Evolutionary conservation across 106 monocot species (phyloP), one percentile per base, ranked within the genome.

Genomic region (Acanthochlamys bracteata): DNA sequence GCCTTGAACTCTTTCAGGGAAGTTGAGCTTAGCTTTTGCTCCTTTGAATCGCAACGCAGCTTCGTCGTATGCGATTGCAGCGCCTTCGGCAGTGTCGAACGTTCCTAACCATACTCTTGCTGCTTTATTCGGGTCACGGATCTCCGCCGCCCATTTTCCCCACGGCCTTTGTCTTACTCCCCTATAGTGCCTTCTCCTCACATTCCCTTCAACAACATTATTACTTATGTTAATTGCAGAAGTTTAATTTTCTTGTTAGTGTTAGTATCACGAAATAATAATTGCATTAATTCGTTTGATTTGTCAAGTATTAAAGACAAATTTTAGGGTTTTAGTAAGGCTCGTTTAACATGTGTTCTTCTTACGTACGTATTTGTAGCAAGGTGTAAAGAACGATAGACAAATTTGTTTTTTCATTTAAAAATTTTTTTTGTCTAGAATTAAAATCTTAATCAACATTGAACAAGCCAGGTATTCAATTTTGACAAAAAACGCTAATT

Each of bases 61-160:
- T 57, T 84, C 80, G 57, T 88, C 88, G 69, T 88, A 88, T 55
- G 88, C 88, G 15, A 65, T 63, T 42, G 82, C 85, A 0, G 90
- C 90, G 23, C 53, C 85, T 69, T 90, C 85, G 3, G 89, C 85
- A 4, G 82, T 90, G 63, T 90, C 85, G 51, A 90, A 90, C 60
- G 89, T 85, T 24, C 85, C 90, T 1, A 90, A 78, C 90, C 90
- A 90, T 12, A 90, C 90, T 4, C 90, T 68, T 9, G 82, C 82
- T 0, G 85, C 82, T 66, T 83, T 90, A 59, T 78, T 80, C 9
- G 90, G 90, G 53, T 90, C 90, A 19, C 90, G 66, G 57, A 90
- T 90, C 75, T 90, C 90, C 10, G 90, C 90, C 7, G 90, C 90
- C 90, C 90, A 90, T 69, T 90, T 90, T 23, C 89, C 89, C 89